Evolutionary conservation across 768 basidiomycete species (phyloP).

Genomic region (Podaxis sp.): DNA sequence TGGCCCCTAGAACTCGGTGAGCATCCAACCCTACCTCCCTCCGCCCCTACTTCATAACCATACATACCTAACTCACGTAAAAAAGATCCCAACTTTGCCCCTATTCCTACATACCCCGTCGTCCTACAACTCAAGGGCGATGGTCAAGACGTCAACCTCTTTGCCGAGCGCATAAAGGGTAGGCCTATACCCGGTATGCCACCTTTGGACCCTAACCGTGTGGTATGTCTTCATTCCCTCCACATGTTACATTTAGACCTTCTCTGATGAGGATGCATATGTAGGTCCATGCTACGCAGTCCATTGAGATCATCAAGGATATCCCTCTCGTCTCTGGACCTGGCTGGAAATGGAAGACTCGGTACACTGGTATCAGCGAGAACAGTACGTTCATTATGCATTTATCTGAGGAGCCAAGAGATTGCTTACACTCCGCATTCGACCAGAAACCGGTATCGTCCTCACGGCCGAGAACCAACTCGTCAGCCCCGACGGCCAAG

Average conservation of each 20-base stretch:
- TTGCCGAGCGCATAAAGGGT: slow-evolving; percentile 50
- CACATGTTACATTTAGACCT: background rate
- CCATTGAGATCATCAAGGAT: slow-evolving; percentile 77
- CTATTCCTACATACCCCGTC: slow-evolving; percentile 86
- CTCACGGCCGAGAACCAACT: slow-evolving; percentile 63
- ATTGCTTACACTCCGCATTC: background rate
- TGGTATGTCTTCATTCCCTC: slow-evolving; percentile 42
- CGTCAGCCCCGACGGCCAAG: slow-evolving; percentile 58
- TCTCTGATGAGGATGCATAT: background rate
- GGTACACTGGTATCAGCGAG: slow-evolving; percentile 71
- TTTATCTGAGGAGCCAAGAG: background rate
- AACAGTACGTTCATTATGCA: slow-evolving; percentile 58
- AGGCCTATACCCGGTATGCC: slow-evolving; percentile 66
- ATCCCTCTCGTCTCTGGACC: slow-evolving; percentile 73
- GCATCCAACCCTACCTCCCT: slow-evolving; percentile 12
- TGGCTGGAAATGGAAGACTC: slow-evolving; percentile 74
- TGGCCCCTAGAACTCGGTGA: slow-evolving; percentile 50
- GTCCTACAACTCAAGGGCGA: slow-evolving; percentile 73
- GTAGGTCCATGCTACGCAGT: slow-evolving; percentile 78
- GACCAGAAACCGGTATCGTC: slow-evolving; percentile 72
- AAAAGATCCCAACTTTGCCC: slow-evolving; percentile 51
- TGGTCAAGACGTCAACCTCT: slow-evolving; percentile 67
- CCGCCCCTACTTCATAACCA: background rate
- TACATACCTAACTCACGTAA: background rate
- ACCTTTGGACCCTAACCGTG: slow-evolving; percentile 63